Conservation (phyloP, 1,284 basidiomycete species). For the Microbotryomycetes sp. region DNA sequence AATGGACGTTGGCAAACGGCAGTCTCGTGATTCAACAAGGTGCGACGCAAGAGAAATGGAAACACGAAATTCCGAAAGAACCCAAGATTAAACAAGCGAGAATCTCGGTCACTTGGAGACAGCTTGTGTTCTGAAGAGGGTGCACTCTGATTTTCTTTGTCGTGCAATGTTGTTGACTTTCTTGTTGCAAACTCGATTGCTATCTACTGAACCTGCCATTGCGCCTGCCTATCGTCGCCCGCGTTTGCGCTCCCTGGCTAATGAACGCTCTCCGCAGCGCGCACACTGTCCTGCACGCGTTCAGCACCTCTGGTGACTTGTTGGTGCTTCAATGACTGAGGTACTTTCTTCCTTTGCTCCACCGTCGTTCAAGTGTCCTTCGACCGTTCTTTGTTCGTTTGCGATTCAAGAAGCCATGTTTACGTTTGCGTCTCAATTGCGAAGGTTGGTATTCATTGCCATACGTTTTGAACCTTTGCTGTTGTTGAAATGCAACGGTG, state of each 20-base stretch:
- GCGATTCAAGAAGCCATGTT: conserved; percentile 75
- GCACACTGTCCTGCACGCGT: no score
- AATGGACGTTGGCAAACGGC: conserved; percentile 46
- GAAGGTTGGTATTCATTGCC: conserved; percentile 83
- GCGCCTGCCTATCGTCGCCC: not conserved
- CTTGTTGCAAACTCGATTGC: no score
- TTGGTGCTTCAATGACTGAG: conserved; percentile 30
- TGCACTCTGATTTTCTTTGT: not conserved
- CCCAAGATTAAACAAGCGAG: conserved; percentile 42
- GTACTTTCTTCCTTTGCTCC: conserved; percentile 34
- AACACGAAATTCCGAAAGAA: conserved; percentile 50
- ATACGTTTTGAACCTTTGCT: conserved; percentile 36
- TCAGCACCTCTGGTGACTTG: no score
- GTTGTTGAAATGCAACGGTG: no score
- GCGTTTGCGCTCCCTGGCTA: not conserved
- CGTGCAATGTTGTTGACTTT: no score
- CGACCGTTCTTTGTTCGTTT: conserved; percentile 47
- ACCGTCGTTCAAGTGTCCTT: conserved; percentile 25
- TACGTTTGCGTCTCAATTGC: conserved; percentile 77
- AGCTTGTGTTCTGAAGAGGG: conserved; percentile 36
- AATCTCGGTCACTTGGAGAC: conserved; percentile 49
- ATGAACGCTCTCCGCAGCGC: no score
- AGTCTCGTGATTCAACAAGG: conserved; percentile 53
- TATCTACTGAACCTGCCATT: no score
- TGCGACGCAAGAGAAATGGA: conserved; percentile 50